Evolutionary conservation across 805 yeast genomes (phyloP).

Genomic region (Myxozyma geophila): DNA sequence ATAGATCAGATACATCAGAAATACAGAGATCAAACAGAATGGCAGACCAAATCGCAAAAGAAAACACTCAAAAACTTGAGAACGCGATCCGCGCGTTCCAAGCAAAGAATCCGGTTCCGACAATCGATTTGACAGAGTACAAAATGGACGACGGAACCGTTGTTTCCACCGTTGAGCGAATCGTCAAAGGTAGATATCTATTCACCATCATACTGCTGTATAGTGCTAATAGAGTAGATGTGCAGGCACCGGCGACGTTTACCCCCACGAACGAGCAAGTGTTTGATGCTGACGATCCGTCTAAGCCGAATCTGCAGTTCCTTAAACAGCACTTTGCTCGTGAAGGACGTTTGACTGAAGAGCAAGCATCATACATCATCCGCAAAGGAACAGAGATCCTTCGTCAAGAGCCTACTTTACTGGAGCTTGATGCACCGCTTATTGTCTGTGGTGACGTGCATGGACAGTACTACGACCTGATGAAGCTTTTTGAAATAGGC

Average conservation of each 20-base stretch:
- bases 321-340: slow-evolving; percentile 71
- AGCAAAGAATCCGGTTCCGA: slow-evolving; percentile 42
- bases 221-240: slow-evolving; percentile 43
- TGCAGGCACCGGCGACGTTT: slow-evolving; percentile 67
- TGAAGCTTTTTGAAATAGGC: slow-evolving; percentile 91
- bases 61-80: slow-evolving; percentile 40
- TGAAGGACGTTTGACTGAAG: slow-evolving; percentile 78
- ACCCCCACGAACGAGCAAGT: slow-evolving; percentile 72
- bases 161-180: slow-evolving; percentile 62
- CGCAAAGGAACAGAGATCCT: slow-evolving; percentile 66
- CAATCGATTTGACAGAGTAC: slow-evolving; percentile 52
- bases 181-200: slow-evolving; percentile 45
- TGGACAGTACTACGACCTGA: slow-evolving; percentile 89
- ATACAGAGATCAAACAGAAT: too few relatives aligned
- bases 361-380: slow-evolving; percentile 72
- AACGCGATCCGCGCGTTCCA: slow-evolving; percentile 47
- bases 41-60: not conserved
- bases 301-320: slow-evolving; percentile 70
- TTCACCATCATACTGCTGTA: not conserved
- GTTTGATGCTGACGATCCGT: slow-evolving; percentile 57
- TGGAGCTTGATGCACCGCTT: slow-evolving; percentile 86
- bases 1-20: not conserved
- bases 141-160: slow-evolving; percentile 63
- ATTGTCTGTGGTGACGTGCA: slow-evolving; percentile 98
- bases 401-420: slow-evolving; percentile 73